These are phyloP conservation scores for Mycena citricolor DNA, from an alignment of 1,284 basidiomycete genomes.

Conservation along the genomic window DNA sequence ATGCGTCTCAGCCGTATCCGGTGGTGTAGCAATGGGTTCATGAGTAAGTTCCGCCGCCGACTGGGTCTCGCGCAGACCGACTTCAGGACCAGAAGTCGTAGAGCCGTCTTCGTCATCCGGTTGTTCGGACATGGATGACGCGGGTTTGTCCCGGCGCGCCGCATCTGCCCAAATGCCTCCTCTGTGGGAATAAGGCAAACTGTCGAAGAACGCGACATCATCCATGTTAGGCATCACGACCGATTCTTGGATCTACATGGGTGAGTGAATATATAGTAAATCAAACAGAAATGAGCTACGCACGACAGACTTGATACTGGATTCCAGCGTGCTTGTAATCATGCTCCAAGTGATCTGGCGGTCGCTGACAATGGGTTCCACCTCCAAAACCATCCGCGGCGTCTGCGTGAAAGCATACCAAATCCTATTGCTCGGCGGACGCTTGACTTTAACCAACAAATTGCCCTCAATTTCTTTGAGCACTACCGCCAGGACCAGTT, in stretches of 20 bases:
- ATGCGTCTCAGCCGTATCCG: too few relatives aligned
- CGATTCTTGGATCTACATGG: slow-evolving; percentile 80
- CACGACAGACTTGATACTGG: slow-evolving; percentile 85
- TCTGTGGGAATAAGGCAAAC: slow-evolving; percentile 59
- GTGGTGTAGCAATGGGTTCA: too few relatives aligned
- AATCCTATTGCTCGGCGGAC: slow-evolving; percentile 92
- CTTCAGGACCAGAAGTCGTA: slow-evolving; percentile 31
- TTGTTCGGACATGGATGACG: slow-evolving; percentile 25
- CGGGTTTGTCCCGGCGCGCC: slow-evolving; percentile 45
- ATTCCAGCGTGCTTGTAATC: slow-evolving; percentile 88
- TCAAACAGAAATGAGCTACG: slow-evolving; percentile 37
- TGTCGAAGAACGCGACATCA: slow-evolving; percentile 95
- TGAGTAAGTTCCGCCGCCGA: slow-evolving; percentile 18
- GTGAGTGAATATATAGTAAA: background rate
- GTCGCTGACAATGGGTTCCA: slow-evolving; percentile 93
- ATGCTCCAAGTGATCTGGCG: slow-evolving; percentile 91
- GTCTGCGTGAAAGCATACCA: slow-evolving; percentile 98
- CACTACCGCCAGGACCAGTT: slow-evolving; percentile 85
- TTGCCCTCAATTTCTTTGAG: slow-evolving; percentile 90
- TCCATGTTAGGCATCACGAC: slow-evolving; percentile 98
- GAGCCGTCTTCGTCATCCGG: slow-evolving; percentile 30
- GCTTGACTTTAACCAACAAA: slow-evolving; percentile 86
- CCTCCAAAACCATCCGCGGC: slow-evolving; percentile 86
- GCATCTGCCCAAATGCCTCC: slow-evolving; percentile 93
- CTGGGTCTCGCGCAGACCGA: slow-evolving; percentile 12